Percentiles rank a stretch among this genome's conserved stretches.
Evolutionary conservation across 2,329 filamentous ascomycete genomes (phyloP).

Genomic region (Aspergillus arachidicola): DNA sequence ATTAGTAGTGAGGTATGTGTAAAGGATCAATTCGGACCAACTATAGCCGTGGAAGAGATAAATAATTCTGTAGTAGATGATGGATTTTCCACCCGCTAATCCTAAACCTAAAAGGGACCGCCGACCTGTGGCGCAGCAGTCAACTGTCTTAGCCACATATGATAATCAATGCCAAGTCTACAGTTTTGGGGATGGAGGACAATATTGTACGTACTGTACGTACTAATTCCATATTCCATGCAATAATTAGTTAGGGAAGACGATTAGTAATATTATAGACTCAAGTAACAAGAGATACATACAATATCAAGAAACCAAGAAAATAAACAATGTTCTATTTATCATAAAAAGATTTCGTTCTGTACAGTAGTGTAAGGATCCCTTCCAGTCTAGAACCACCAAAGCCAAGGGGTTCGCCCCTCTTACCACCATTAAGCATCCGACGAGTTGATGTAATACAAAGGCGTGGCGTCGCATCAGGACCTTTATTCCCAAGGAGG

Average conservation of each 20-base stretch:
- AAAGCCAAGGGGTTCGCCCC: not conserved
- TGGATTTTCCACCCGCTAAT: slow-evolving; percentile 18
- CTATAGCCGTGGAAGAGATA: not conserved
- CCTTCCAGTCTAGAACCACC: not conserved
- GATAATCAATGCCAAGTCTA: not conserved
- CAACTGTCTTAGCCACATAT: not conserved
- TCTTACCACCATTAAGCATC: not conserved
- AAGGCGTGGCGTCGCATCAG: slow-evolving; percentile 3
- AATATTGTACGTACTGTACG: not conserved
- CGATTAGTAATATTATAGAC: not conserved
- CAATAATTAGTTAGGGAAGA: not conserved
- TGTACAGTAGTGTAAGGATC: not conserved
- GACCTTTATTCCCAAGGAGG: not conserved
- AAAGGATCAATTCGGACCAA: not conserved
- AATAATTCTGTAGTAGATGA: slow-evolving; percentile 3
- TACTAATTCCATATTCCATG: not conserved
- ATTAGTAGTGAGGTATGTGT: not conserved
- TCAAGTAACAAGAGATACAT: not conserved
- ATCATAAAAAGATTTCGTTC: not conserved
- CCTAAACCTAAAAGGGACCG: slow-evolving; percentile 13
- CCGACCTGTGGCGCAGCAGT: slow-evolving; percentile 4
- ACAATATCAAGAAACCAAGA: not conserved
- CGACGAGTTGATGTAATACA: slow-evolving; percentile 5
- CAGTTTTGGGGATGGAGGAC: not conserved
- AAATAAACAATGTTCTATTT: not conserved